Percentiles rank a stretch among this genome's conserved stretches.
Conservation (phyloP, 2,329 filamentous ascomycete species). For the Fusarium acutatum region DNA sequence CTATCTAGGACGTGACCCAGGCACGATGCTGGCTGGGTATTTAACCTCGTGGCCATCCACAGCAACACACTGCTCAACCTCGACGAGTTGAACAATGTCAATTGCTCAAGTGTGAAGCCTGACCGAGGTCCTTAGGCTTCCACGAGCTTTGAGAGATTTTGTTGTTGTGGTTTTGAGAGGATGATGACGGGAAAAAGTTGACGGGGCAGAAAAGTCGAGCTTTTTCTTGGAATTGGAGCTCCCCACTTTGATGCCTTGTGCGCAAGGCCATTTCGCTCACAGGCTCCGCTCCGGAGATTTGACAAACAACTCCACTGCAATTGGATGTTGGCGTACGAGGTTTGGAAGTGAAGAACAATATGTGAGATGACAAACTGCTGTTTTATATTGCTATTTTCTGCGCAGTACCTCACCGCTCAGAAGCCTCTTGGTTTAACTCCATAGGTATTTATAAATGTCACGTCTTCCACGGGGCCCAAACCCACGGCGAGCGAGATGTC, state of each 20-base stretch:
- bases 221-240: conserved; percentile 40
- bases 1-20: conserved; percentile 45
- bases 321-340: background rate
- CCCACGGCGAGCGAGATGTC: background rate
- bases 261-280: conserved; percentile 35
- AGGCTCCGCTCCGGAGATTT: background rate
- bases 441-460: background rate
- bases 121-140: conserved; percentile 19
- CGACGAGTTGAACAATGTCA: conserved; percentile 25
- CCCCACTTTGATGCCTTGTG: conserved; percentile 45
- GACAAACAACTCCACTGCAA: background rate
- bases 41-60: conserved; percentile 40
- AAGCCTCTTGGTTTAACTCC: background rate
- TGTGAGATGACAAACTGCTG: background rate
- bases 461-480: background rate
- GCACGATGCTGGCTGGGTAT: conserved; percentile 35
- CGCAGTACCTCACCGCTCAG: background rate
- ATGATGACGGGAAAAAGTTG: conserved; percentile 28
- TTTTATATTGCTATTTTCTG: background rate
- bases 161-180: conserved; percentile 13
- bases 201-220: conserved; percentile 26
- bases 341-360: background rate
- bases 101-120: conserved; percentile 28
- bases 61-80: conserved; percentile 31
- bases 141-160: conserved; percentile 15